A percentile compares a stretch with the other conserved stretches of the same genome.
phyloP scores from a whole-genome alignment of 345 rosid species.

The Nephelium lappaceum region DNA sequence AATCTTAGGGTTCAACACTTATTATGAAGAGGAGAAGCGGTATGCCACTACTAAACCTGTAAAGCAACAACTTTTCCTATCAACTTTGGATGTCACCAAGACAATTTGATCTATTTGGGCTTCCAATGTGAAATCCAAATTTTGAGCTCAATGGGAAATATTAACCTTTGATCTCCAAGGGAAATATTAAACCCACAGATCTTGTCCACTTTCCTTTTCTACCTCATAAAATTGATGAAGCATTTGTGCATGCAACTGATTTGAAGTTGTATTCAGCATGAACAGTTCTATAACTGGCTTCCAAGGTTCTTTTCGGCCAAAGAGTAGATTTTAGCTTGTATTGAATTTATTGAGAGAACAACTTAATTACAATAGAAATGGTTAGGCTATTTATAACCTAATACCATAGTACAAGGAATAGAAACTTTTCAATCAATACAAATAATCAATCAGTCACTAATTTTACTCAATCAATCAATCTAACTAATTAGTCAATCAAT shows the following conservation, averaged over 20 bases:
- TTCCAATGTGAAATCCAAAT: neutral
- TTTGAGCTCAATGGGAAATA: neutral
- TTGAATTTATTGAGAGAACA: too few relatives aligned
- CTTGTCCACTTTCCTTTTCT: neutral
- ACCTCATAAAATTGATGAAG: neutral
- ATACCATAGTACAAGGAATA: too few relatives aligned
- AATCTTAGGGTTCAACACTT: conserved; percentile 66
- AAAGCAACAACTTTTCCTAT: neutral
- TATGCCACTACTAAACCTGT: conserved; percentile 39
- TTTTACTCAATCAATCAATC: too few relatives aligned
- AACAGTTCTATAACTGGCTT: neutral
- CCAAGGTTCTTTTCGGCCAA: neutral
- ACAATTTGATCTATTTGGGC: neutral
- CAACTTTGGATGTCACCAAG: neutral
- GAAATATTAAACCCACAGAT: neutral
- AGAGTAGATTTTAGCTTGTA: neutral
- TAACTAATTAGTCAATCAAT: too few relatives aligned
- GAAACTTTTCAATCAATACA: too few relatives aligned
- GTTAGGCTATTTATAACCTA: too few relatives aligned
- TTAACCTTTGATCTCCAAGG: too few relatives aligned
- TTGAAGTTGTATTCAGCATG: conserved; percentile 13
- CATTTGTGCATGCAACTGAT: neutral
- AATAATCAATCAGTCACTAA: too few relatives aligned
- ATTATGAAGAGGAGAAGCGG: conserved; percentile 77
- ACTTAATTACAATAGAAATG: too few relatives aligned